These are phyloP conservation scores for Pseudoturritis turrita DNA, from an alignment of 345 rosid genomes.

Conservation along the genomic window DNA sequence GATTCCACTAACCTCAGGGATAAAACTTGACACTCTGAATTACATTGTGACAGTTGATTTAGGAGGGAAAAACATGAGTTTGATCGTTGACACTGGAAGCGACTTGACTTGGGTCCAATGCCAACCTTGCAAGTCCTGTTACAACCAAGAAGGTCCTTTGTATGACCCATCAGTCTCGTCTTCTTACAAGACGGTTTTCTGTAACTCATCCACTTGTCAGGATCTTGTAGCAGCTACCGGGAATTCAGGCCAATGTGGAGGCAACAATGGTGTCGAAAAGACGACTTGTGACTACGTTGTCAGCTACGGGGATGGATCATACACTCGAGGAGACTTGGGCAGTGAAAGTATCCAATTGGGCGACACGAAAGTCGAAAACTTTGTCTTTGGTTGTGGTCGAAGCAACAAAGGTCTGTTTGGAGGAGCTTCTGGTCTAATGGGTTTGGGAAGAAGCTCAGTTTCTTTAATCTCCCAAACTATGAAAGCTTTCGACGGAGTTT, in stretches of 20 bases:
- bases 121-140: conserved; percentile 71
- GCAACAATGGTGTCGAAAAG: conserved; percentile 15
- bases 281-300: conserved; percentile 58
- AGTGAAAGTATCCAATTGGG: conserved; percentile 52
- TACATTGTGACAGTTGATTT: conserved; percentile 64
- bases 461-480: conserved; percentile 69
- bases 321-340: conserved; percentile 70
- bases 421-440: conserved; percentile 84
- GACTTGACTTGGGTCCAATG: conserved; percentile 97
- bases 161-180: conserved; percentile 62
- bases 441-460: conserved; percentile 67
- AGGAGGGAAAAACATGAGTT: conserved; percentile 53
- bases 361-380: conserved; percentile 30
- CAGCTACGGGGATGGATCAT: conserved; percentile 88
- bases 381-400: conserved; percentile 81
- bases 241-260: conserved; percentile 46
- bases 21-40: conserved; percentile 57
- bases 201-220: conserved; percentile 70
- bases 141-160: conserved; percentile 67
- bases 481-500: conserved; percentile 52
- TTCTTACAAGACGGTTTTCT: conserved; percentile 48
- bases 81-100: conserved; percentile 89
- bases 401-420: conserved; percentile 78
- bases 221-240: conserved; percentile 50
- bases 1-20: conserved; percentile 66